A percentile compares a stretch with the other conserved stretches of the same genome.
phyloP scores from a whole-genome alignment of 805 yeast genomes.

The Barnettozyma siamensis region DNA sequence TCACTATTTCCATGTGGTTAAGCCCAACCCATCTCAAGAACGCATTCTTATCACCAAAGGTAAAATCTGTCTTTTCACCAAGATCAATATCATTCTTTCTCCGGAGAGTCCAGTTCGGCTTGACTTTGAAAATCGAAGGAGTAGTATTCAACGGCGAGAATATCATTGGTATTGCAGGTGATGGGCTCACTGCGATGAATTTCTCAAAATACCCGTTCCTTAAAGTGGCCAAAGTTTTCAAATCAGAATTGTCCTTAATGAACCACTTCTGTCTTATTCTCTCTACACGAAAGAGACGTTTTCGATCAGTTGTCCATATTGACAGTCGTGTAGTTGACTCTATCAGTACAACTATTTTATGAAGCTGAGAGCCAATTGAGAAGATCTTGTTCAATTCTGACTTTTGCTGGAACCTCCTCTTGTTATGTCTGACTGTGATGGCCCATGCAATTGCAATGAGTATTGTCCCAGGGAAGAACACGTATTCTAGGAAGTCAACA shows the following conservation, averaged over 20 bases:
- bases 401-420: constrained; percentile 2
- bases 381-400: constrained; percentile 4
- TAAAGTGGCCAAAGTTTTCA: constrained; percentile 15
- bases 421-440: constrained; percentile 1
- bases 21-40: constrained; percentile 21
- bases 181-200: constrained; percentile 14
- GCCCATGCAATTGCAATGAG: not conserved
- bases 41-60: constrained; percentile 15
- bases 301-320: constrained; percentile 21
- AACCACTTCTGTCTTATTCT: constrained; percentile 16
- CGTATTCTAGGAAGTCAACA: constrained; percentile 8
- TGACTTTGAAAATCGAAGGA: constrained; percentile 16
- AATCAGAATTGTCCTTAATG: constrained; percentile 8
- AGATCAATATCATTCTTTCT: not conserved
- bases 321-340: constrained; percentile 23
- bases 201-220: constrained; percentile 14
- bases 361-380: constrained; percentile 1
- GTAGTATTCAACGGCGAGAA: constrained; percentile 18
- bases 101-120: constrained; percentile 1
- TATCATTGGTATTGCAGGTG: constrained; percentile 1
- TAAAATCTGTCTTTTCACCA: constrained; percentile 9
- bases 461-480: constrained; percentile 5
- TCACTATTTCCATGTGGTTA: constrained; percentile 18
- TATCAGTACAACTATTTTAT: constrained; percentile 19
- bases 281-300: constrained; percentile 14